phyloP scores from a whole-genome alignment of 345 rosid species.

The Orychophragmus violaceus region DNA sequence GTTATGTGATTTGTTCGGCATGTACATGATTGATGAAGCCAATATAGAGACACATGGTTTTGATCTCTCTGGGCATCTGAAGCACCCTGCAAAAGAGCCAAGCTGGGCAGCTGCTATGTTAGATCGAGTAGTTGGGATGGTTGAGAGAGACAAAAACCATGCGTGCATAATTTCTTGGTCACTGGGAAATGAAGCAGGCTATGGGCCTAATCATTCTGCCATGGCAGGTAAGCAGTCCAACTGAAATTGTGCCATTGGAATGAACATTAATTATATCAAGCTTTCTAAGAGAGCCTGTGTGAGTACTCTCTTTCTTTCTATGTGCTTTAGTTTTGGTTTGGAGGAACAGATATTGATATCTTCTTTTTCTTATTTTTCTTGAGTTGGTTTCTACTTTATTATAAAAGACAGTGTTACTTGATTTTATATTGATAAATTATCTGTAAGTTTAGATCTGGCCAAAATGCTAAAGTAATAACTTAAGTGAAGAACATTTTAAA shows the following conservation, averaged over 20 bases:
- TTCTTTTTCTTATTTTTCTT: not conserved
- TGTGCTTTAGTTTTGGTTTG: not conserved
- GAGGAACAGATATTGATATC: not conserved
- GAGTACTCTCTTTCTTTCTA: not conserved
- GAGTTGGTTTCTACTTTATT: not conserved
- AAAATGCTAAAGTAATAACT: not conserved
- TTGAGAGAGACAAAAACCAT: slow-evolving; percentile 96
- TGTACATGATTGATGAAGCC: slow-evolving; percentile 99
- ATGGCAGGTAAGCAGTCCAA: slow-evolving; percentile 60
- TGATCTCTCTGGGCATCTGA: slow-evolving; percentile 60
- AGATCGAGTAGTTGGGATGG: slow-evolving; percentile 97
- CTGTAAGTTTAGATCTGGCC: not conserved
- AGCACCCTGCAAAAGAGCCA: slow-evolving; percentile 80
- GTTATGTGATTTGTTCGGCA: slow-evolving; percentile 85
- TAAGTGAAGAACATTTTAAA: not conserved
- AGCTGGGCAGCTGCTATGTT: slow-evolving; percentile 94
- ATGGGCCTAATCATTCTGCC: slow-evolving; percentile 98
- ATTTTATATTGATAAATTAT: not conserved
- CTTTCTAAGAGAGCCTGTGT: not conserved
- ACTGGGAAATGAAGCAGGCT: slow-evolving; percentile 87
- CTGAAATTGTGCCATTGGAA: not conserved
- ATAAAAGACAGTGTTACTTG: not conserved
- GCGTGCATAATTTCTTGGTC: slow-evolving; percentile 93
- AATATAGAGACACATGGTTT: slow-evolving; percentile 99
- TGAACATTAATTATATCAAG: not conserved